Conservation (phyloP, 2,329 filamentous ascomycete genomes). For the Claviceps humidiphila region DNA sequence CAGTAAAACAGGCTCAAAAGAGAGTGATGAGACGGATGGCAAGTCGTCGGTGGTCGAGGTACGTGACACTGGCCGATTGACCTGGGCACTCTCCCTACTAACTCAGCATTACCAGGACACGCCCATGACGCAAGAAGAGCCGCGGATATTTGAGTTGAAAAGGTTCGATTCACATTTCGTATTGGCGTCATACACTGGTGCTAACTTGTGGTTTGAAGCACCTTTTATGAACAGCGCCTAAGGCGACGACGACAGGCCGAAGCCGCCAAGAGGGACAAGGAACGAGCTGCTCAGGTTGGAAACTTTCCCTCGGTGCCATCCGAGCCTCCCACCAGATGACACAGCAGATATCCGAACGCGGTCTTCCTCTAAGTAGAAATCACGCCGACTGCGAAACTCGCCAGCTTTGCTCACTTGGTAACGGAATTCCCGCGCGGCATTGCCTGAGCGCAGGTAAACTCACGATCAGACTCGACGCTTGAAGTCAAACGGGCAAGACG, state of each 20-base stretch:
- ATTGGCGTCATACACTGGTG: background rate
- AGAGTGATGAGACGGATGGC: conserved; percentile 9
- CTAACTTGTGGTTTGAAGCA: conserved; percentile 29
- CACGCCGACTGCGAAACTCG: background rate
- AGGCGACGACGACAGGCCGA: conserved; percentile 47
- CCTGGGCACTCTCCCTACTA: background rate
- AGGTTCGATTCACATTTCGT: conserved; percentile 37
- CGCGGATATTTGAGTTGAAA: conserved; percentile 72
- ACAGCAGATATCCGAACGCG: background rate
- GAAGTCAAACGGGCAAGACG: no score
- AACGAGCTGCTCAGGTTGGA: conserved; percentile 63
- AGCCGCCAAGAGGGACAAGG: conserved; percentile 61
- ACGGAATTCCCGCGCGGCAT: no score
- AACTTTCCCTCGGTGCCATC: conserved; percentile 80
- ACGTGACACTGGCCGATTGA: background rate
- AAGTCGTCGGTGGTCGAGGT: conserved; percentile 3
- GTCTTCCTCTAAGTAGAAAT: no score
- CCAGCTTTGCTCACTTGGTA: background rate
- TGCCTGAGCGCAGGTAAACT: no score
- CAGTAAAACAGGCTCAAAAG: conserved; percentile 12
- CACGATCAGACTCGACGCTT: no score
- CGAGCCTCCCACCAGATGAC: conserved; percentile 28
- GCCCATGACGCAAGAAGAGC: conserved; percentile 43
- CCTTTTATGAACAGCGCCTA: conserved; percentile 76
- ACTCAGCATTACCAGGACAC: conserved; percentile 4